A percentile compares a stretch with the other conserved stretches of the same genome.
Conservation (phyloP, 148 eudicot genomes). For the Cornus kousa region DNA sequence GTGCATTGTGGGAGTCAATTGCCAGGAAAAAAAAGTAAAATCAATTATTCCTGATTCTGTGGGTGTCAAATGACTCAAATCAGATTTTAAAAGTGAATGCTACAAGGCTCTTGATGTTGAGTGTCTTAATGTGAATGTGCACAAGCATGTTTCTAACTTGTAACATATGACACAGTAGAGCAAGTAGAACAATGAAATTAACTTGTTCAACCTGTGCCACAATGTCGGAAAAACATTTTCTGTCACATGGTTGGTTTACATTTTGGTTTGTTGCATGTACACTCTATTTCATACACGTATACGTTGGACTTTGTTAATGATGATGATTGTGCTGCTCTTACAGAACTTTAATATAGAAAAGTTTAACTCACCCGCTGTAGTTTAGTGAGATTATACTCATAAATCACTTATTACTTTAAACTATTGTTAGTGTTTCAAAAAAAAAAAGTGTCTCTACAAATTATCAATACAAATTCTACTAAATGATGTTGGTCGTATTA, state of each 20-base stretch:
- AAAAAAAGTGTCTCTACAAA: background rate
- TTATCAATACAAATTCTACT: background rate
- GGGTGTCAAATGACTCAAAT: too few species aligned
- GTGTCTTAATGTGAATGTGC: background rate
- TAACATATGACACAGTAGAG: background rate
- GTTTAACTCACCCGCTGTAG: background rate
- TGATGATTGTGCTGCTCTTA: too few species aligned
- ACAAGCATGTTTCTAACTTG: background rate
- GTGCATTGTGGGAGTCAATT: too few species aligned
- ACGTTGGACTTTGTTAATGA: background rate
- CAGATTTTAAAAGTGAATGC: background rate
- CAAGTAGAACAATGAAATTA: background rate
- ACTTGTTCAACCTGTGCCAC: background rate
- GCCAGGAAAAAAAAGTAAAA: too few species aligned
- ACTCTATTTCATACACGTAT: background rate
- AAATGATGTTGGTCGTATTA: background rate
- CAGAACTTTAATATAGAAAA: background rate
- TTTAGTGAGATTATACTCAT: too few species aligned
- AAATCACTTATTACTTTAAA: background rate
- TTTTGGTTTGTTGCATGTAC: background rate
- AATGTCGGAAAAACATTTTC: background rate
- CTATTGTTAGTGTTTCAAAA: background rate
- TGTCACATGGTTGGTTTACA: background rate
- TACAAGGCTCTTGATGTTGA: background rate
- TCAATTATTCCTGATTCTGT: too few species aligned